Base-by-base conservation (phyloP, 208 protist species). In the Leishmania arabica region DNA sequence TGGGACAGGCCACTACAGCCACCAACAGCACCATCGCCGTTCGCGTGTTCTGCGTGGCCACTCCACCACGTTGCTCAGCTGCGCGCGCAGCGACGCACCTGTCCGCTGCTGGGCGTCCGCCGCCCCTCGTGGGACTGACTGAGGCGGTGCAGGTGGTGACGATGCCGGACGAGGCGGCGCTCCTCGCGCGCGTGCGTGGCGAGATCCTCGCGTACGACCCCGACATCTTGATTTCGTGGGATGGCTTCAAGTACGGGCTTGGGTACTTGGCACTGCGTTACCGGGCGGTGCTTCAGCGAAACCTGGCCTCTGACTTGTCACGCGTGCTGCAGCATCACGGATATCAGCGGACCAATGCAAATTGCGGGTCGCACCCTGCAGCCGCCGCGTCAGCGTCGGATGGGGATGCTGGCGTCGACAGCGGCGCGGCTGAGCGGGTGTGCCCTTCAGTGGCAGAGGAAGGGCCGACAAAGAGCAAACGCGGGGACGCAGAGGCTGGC, bases 211-310 rank as follows among this genome's bases (percentile, higher is more conserved):
- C 34, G 45, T 90, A 90, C 75, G 92, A 97, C 81, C 90, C 92
- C 7, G 94, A 97, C 58, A 49, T 95, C 17, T 75, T 97, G 34
- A 70, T 95, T 1, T 97, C 93, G 8, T 97, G 93, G 92, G 93
- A 97, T 58, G 91, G 89, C 21, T 81, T 83, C 77, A 91, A 90
- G 86, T 93, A 93, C 81, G 93, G 93, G 8, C 49, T 95, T 3
- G 91, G 91, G 13, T 77, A 90, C 34, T 58, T 97, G 19, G 84
- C 90, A 47, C 85, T 91, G 77, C 90, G 93, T 27, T 97, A 97
- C 72, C 78, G 78, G 0, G 56, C 78, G 17, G 86, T 90, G 56
- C 74, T 96, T 60, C 80, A 77, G 42, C 89, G 89, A 73, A 91
- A 78, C 73, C 78, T 96, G 21, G 78, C 84, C 71, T 64, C 74